These are phyloP conservation scores for Aspergillus sp. DNA, from an alignment of 2,329 filamentous ascomycete species.

Conservation along the genomic window DNA sequence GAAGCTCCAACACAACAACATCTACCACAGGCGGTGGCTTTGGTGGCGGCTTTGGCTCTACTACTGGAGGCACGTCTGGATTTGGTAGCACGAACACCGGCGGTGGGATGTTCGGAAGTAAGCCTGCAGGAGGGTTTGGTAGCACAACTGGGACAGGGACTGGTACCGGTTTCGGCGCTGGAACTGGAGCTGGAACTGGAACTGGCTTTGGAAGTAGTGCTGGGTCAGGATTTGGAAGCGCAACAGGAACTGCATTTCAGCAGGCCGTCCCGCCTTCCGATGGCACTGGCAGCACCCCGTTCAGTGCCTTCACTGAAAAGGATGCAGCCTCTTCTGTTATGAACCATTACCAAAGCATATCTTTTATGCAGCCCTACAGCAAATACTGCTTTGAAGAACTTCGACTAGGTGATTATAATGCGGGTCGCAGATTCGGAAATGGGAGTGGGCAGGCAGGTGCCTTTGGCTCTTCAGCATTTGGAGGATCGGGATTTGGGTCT, in stretches of 20 bases:
- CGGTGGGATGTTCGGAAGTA: slow-evolving; percentile 27
- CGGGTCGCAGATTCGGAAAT: slow-evolving; percentile 82
- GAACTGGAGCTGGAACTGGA: neutral
- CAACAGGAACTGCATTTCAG: slow-evolving; percentile 44
- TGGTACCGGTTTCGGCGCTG: neutral
- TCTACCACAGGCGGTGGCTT: slow-evolving; percentile 17
- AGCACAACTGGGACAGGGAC: slow-evolving; percentile 12
- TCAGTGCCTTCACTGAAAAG: slow-evolving; percentile 47
- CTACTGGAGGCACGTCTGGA: slow-evolving; percentile 21
- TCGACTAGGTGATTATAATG: slow-evolving; percentile 80
- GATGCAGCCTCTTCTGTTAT: slow-evolving; percentile 39
- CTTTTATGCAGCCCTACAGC: slow-evolving; percentile 55
- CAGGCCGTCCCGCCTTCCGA: slow-evolving; percentile 41
- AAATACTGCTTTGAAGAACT: slow-evolving; percentile 88
- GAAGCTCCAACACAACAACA: slow-evolving; percentile 16
- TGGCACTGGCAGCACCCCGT: slow-evolving; percentile 48
- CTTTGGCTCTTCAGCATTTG: slow-evolving; percentile 70
- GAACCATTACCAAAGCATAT: slow-evolving; percentile 51
- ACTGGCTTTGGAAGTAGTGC: slow-evolving; percentile 28
- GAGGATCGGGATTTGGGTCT: slow-evolving; percentile 45
- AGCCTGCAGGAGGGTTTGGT: slow-evolving; percentile 20
- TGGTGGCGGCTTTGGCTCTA: slow-evolving; percentile 31
- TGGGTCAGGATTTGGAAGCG: slow-evolving; percentile 35
- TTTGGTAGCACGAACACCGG: slow-evolving; percentile 32
- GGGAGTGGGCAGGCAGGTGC: slow-evolving; percentile 75